Conservation (phyloP, 176 grass and related monocot species). For the Oryza longistaminata region DNA sequence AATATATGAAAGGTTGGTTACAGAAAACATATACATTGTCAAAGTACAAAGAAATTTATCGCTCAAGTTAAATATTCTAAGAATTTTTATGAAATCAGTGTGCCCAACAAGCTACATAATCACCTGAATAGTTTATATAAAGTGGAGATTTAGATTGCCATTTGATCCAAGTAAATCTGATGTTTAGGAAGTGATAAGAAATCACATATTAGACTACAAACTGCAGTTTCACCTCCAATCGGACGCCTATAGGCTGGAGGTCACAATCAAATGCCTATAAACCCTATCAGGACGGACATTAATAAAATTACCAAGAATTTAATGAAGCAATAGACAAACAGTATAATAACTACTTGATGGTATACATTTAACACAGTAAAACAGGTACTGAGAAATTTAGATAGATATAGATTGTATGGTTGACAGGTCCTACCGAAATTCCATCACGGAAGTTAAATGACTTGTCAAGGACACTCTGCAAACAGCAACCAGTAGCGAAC, state of each 20-base stretch:
- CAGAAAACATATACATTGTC: neutral
- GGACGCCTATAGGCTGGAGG: neutral
- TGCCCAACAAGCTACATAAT: slow-evolving; percentile 19
- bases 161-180: slow-evolving; percentile 2
- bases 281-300: slow-evolving; percentile 7
- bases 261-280: slow-evolving; percentile 36
- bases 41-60: neutral
- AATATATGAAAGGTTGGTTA: neutral
- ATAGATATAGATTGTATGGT: slow-evolving; percentile 15
- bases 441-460: slow-evolving; percentile 93
- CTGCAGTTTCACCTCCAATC: neutral
- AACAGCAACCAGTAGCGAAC: slow-evolving; percentile 80
- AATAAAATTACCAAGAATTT: neutral
- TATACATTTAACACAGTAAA: slow-evolving; percentile 25
- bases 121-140: neutral
- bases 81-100: slow-evolving; percentile 12
- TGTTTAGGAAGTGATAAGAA: slow-evolving; percentile 5
- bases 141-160: slow-evolving; percentile 18
- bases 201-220: slow-evolving; percentile 12
- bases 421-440: slow-evolving; percentile 63
- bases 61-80: neutral
- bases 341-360: neutral
- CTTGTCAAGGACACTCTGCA: slow-evolving; percentile 92
- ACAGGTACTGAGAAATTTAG: slow-evolving; percentile 9
- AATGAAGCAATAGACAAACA: neutral